Evolutionary conservation across 441 rosid genomes (phyloP).

Genomic region (Mallotus japonicus): DNA sequence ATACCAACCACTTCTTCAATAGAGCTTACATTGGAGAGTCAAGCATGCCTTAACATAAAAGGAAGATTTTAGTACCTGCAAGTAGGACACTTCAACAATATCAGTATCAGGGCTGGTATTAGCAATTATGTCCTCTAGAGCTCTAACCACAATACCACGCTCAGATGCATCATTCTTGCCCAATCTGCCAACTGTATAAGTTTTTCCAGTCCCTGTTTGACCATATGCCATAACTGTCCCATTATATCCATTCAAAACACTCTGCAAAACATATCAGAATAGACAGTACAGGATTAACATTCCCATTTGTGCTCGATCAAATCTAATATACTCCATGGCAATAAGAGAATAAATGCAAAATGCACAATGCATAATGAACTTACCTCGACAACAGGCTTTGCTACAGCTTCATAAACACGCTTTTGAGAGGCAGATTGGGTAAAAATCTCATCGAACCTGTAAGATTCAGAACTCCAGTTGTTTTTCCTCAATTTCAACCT

Average conservation of each 20-base stretch:
- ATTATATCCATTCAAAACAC: slow-evolving; percentile 86
- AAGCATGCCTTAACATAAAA: not conserved
- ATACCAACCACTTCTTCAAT: slow-evolving; percentile 4
- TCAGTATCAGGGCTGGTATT: slow-evolving; percentile 48
- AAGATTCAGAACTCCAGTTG: slow-evolving; percentile 88
- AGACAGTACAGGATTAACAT: slow-evolving; percentile 14
- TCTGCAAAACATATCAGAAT: slow-evolving; percentile 41
- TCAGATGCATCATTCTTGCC: slow-evolving; percentile 81
- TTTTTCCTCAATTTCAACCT: slow-evolving; percentile 76
- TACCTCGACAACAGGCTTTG: slow-evolving; percentile 93
- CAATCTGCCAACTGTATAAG: slow-evolving; percentile 76
- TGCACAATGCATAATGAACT: not conserved
- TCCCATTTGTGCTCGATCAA: slow-evolving; percentile 15
- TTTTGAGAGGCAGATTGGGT: slow-evolving; percentile 81
- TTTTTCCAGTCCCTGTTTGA: slow-evolving; percentile 93
- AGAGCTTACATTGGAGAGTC: not conserved
- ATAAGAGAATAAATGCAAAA: not conserved
- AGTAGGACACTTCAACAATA: slow-evolving; percentile 69
- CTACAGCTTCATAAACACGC: slow-evolving; percentile 86
- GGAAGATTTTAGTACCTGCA: slow-evolving; percentile 57
- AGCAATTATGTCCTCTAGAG: slow-evolving; percentile 67
- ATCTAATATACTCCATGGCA: not conserved
- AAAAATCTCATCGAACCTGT: slow-evolving; percentile 78
- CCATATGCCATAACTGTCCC: slow-evolving; percentile 97
- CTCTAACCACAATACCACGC: slow-evolving; percentile 93